Percentiles rank a stretch among this genome's conserved stretches.
Conservation (phyloP, 306 rosid genomes). For the Parietaria judaica region DNA sequence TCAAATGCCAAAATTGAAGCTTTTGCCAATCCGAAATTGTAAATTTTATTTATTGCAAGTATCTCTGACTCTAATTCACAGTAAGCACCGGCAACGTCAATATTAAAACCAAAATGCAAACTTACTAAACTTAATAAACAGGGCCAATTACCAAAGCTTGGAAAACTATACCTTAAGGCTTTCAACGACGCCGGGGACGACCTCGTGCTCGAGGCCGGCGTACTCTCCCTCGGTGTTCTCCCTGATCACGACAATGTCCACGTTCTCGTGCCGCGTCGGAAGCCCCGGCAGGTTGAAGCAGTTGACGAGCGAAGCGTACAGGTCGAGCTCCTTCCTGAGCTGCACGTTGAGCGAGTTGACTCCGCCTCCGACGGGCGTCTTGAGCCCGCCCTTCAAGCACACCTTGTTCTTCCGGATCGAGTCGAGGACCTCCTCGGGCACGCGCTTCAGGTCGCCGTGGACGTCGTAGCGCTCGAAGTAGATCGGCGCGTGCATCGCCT, state of each 20-base stretch:
- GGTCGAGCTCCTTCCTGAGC: conserved; percentile 79
- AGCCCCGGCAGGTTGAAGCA: conserved; percentile 62
- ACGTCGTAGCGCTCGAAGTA: conserved; percentile 74
- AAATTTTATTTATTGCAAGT: too few relatives aligned
- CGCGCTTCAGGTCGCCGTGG: conserved; percentile 60
- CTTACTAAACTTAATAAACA: too few relatives aligned
- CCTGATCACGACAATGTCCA: conserved; percentile 75
- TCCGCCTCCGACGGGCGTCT: conserved; percentile 88
- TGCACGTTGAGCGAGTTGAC: conserved; percentile 71
- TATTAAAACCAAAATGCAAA: too few relatives aligned
- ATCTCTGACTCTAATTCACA: too few relatives aligned
- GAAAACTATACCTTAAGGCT: conserved; percentile 69
- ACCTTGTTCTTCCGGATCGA: conserved; percentile 80
- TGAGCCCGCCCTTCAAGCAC: conserved; percentile 70
- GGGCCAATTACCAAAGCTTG: neutral
- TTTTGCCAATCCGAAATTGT: too few relatives aligned
- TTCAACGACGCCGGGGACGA: conserved; percentile 90
- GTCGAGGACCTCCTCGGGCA: conserved; percentile 66
- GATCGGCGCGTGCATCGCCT: conserved; percentile 88
- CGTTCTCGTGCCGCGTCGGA: conserved; percentile 71
- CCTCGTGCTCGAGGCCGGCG: conserved; percentile 94
- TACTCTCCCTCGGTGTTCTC: conserved; percentile 97
- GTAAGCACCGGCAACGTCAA: too few relatives aligned
- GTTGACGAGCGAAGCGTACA: conserved; percentile 70
- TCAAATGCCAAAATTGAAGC: too few relatives aligned